A percentile compares a stretch with the other conserved stretches of the same genome.
phyloP scores from a whole-genome alignment of 345 rosid genomes.

The Gossypium turneri region DNA sequence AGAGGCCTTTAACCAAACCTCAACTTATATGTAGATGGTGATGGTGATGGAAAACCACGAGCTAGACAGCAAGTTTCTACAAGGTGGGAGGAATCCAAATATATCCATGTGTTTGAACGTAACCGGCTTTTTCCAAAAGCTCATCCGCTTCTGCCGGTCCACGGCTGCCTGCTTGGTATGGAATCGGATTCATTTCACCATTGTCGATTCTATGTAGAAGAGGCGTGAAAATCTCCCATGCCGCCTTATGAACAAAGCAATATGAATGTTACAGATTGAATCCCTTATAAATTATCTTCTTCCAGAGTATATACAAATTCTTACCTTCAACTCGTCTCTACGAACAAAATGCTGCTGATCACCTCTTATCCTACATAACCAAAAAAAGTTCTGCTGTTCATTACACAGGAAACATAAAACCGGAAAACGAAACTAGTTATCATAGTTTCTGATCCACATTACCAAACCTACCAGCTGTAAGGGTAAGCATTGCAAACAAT shows the following conservation, averaged over 20 bases:
- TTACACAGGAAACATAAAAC: neutral
- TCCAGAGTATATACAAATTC: neutral
- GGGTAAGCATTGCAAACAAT: neutral
- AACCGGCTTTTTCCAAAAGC: constrained; percentile 69
- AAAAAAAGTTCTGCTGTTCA: neutral
- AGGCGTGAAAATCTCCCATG: constrained; percentile 98
- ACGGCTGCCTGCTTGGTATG: constrained; percentile 83
- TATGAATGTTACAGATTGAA: neutral
- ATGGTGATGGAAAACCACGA: neutral
- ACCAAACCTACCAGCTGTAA: neutral
- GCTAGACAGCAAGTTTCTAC: constrained; percentile 28
- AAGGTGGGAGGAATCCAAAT: constrained; percentile 95
- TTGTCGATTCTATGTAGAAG: constrained; percentile 74
- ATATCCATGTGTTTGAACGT: constrained; percentile 91
- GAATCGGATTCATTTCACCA: constrained; percentile 67
- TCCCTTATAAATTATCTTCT: neutral
- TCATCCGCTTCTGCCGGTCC: constrained; percentile 92
- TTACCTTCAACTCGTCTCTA: constrained; percentile 93
- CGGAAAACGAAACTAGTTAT: neutral
- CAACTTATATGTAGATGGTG: neutral
- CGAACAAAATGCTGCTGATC: constrained; percentile 99
- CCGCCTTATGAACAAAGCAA: constrained; percentile 19
- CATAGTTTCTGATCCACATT: neutral
- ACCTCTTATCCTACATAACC: constrained; percentile 70
- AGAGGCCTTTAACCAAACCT: neutral